phyloP scores from a whole-genome alignment of 805 yeast species.

The Candida ortonii region DNA sequence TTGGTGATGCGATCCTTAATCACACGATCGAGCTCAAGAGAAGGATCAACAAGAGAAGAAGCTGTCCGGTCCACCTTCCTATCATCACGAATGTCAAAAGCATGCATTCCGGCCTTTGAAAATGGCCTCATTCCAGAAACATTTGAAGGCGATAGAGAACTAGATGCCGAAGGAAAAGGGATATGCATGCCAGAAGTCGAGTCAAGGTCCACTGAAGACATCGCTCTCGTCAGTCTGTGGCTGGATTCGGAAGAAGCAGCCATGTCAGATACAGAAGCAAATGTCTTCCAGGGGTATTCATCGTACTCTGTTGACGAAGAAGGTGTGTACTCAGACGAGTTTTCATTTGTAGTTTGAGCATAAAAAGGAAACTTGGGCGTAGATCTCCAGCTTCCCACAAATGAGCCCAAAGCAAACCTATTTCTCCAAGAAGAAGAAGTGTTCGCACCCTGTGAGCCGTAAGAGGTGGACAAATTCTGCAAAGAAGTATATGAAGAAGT shows the following conservation, averaged over 20 bases:
- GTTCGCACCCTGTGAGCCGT: conserved; percentile 27
- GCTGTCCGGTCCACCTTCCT: conserved; percentile 12
- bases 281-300: conserved; percentile 28
- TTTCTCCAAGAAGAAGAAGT: conserved; percentile 30
- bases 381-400: conserved; percentile 29
- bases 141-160: conserved; percentile 11
- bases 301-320: conserved; percentile 29
- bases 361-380: conserved; percentile 5
- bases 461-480: conserved; percentile 36
- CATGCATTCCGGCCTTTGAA: conserved; percentile 4
- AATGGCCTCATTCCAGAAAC: conserved; percentile 6
- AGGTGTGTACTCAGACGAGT: conserved; percentile 19
- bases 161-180: conserved; percentile 2
- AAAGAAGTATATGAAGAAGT: conserved; percentile 35
- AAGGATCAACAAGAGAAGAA: conserved; percentile 6
- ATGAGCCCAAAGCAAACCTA: conserved; percentile 26
- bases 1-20: conserved; percentile 12
- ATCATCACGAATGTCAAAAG: conserved; percentile 9
- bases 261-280: conserved; percentile 10
- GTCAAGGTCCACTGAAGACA: conserved; percentile 9
- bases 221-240: conserved; percentile 8
- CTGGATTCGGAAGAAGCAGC: conserved; percentile 9
- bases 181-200: not conserved
- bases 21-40: conserved; percentile 4
- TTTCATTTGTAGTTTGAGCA: not conserved